A percentile compares a stretch with the other conserved stretches of the same genome.
Conservation (phyloP, 2,329 filamentous ascomycete genomes). For the Gnomoniopsis smithogilvyi region DNA sequence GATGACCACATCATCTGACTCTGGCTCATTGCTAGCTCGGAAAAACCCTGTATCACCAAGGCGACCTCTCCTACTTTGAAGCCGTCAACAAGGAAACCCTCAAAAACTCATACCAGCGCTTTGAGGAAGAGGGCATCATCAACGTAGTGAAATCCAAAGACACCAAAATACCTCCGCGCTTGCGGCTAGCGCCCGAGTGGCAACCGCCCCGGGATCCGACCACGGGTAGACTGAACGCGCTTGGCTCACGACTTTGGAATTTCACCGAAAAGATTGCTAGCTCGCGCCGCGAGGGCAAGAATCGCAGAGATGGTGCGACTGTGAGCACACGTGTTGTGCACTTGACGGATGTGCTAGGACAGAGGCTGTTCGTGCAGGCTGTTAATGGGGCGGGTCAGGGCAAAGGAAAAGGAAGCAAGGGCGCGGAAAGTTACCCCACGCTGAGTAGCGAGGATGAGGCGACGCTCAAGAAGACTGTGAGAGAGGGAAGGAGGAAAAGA, state of each 20-base stretch:
- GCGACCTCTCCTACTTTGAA: constrained; percentile 95
- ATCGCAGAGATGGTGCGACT: constrained; percentile 86
- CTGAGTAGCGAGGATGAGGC: constrained; percentile 50
- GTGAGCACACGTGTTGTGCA: constrained; percentile 78
- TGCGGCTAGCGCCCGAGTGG: constrained; percentile 75
- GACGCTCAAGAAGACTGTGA: constrained; percentile 39
- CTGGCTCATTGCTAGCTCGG: constrained; percentile 58
- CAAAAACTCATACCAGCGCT: constrained; percentile 86
- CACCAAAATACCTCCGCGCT: constrained; percentile 54
- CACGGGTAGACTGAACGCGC: constrained; percentile 60
- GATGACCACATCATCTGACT: constrained; percentile 12
- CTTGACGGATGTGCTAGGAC: constrained; percentile 72
- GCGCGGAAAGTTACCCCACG: constrained; percentile 27
- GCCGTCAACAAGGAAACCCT: constrained; percentile 97
- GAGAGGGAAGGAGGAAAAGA: constrained; percentile 45
- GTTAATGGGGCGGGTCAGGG: constrained; percentile 33
- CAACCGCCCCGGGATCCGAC: constrained; percentile 60
- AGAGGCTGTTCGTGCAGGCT: constrained; percentile 62
- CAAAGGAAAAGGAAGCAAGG: constrained; percentile 30
- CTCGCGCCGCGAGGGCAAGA: constrained; percentile 88
- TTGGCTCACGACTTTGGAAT: constrained; percentile 76
- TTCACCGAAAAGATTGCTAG: constrained; percentile 86
- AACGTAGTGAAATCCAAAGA: constrained; percentile 68
- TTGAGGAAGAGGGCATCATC: constrained; percentile 88
- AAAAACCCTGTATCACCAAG: constrained; percentile 96